These are phyloP conservation scores for Verticillium longisporum DNA, from an alignment of 2,329 filamentous ascomycete species.

Conservation along the genomic window DNA sequence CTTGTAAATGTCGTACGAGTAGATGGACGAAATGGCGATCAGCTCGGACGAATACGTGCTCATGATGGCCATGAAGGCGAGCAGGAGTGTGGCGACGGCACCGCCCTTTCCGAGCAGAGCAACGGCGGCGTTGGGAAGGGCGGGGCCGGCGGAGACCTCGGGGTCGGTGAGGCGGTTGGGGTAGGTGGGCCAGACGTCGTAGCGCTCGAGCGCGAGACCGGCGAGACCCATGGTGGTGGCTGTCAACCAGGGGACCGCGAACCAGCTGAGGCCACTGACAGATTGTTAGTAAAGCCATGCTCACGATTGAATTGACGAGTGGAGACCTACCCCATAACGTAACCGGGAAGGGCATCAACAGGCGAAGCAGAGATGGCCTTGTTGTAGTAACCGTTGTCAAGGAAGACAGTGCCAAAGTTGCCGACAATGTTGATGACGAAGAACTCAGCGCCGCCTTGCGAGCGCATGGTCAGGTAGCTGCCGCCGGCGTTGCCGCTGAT, in stretches of 20 bases:
- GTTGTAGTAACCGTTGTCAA: slow-evolving; percentile 88
- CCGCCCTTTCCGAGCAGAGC: slow-evolving; percentile 77
- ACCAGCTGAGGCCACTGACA: slow-evolving; percentile 67
- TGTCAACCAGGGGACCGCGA: slow-evolving; percentile 85
- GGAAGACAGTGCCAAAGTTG: slow-evolving; percentile 78
- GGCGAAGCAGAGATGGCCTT: slow-evolving; percentile 87
- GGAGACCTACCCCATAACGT: slow-evolving; percentile 58
- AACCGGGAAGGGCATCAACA: slow-evolving; percentile 82
- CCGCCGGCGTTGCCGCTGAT: slow-evolving; percentile 74
- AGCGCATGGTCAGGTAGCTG: slow-evolving; percentile 82
- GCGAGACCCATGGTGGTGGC: slow-evolving; percentile 85
- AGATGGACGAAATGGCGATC: slow-evolving; percentile 80
- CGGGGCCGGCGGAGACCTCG: slow-evolving; percentile 77
- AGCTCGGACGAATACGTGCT: slow-evolving; percentile 76
- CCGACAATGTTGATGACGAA: slow-evolving; percentile 85
- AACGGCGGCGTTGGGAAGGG: slow-evolving; percentile 78
- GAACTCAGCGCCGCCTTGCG: slow-evolving; percentile 75
- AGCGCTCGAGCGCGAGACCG: slow-evolving; percentile 71
- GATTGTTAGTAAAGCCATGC: neutral
- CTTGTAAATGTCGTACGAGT: slow-evolving; percentile 75
- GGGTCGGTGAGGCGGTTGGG: slow-evolving; percentile 63
- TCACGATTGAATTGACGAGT: neutral
- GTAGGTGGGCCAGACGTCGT: slow-evolving; percentile 64
- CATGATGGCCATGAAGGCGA: slow-evolving; percentile 88
- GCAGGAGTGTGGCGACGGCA: slow-evolving; percentile 68